These are phyloP conservation scores for Cladosporium sp. DNA, from an alignment of 2,329 filamentous ascomycete genomes.

Conservation along the genomic window DNA sequence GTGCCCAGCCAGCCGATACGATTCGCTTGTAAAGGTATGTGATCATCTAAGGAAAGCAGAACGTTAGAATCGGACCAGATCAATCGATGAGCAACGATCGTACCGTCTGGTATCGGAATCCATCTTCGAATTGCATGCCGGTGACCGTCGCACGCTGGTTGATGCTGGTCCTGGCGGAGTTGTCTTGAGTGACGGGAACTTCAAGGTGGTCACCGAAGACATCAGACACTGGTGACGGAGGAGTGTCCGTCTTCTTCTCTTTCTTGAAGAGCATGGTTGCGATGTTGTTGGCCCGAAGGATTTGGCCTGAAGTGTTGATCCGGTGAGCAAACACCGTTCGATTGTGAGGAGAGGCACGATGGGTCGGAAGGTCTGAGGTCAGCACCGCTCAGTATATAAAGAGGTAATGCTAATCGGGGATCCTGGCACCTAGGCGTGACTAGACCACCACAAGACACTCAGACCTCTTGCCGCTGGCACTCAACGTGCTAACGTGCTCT, in stretches of 20 bases:
- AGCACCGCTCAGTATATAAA: background rate
- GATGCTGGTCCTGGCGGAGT: too few species aligned
- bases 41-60: background rate
- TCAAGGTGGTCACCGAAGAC: too few species aligned
- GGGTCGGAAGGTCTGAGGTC: background rate
- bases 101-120: slow-evolving; percentile 7
- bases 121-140: slow-evolving; percentile 4
- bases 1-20: slow-evolving; percentile 2
- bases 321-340: background rate
- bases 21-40: slow-evolving; percentile 4
- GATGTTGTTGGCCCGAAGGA: background rate
- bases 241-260: background rate
- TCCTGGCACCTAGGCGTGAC: background rate
- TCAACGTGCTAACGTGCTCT: background rate
- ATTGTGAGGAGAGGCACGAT: background rate
- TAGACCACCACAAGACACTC: too few species aligned
- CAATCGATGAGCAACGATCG: background rate
- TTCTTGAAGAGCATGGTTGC: background rate
- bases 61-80: background rate
- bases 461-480: background rate
- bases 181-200: too few species aligned
- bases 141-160: background rate
- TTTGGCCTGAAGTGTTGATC: background rate
- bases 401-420: background rate
- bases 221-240: background rate